Base-by-base conservation (phyloP, 1,284 basidiomycete genomes). In the Tylopilus orsonianus region DNA sequence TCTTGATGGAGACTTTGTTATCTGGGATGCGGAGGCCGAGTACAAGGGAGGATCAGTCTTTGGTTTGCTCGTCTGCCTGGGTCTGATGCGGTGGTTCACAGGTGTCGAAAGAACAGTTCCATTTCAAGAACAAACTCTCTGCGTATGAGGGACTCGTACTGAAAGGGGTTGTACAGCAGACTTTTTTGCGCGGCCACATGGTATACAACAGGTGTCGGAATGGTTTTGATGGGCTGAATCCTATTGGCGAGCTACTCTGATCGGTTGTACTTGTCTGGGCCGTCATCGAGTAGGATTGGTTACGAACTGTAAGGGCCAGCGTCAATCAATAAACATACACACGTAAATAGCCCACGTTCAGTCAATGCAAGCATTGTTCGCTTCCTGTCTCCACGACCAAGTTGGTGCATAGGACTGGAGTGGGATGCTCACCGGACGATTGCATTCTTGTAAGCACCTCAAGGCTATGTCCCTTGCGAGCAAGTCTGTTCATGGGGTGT, bases 61-160 rank as follows among this genome's bases (percentile, higher is more conserved):
- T 49, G 26, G 20, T 35, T 45, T 46, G 39, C 24, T 39, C 48
- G 26, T 35, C 41, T 22, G 9, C 18, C 18, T 18, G 22, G 2
- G 22, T 27, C 56, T 60, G 45, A 67, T 46, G 23, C 33, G 20
- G 34, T 30, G 16, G 43, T 19, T 27, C 8, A 12, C 54, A 92
- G 88, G 85, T 93, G 20, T 83, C 83, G 24, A 81, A 83, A 61
- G 81, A 86, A 24, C 65, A 70, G 16, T 72, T 97, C 14, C 77
- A 83, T 52, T 97, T 95, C 78, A 95, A 92, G 74, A 96, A 97
- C 73, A 95, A 94, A 68, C 64, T 95, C 13, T 90, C 90, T 14
- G 90, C 94, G 4, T 97, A 95, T 63, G 78, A 89, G 56, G 92
- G 91, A 5, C 71, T 80, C 61, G 75, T 62, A 19, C 73, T 96